phyloP scores from a whole-genome alignment of 2,329 filamentous ascomycete genomes.

The Fusarium protoensiforme region DNA sequence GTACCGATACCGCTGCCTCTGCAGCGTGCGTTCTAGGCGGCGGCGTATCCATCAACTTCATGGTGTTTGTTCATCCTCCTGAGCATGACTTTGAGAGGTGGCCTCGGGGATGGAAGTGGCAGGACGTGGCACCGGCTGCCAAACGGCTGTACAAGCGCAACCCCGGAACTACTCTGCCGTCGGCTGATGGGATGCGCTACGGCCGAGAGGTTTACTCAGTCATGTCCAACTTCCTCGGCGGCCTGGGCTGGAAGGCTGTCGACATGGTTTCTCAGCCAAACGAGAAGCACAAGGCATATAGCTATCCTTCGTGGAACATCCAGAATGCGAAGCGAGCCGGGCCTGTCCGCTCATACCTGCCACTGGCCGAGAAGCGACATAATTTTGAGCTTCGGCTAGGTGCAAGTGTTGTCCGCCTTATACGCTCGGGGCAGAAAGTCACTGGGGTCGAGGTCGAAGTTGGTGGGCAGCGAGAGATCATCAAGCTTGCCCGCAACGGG shows the following conservation, averaged over 20 bases:
- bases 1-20: constrained; percentile 44
- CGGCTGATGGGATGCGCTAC: constrained; percentile 73
- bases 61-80: constrained; percentile 75
- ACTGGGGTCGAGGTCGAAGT: constrained; percentile 73
- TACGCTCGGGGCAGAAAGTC: constrained; percentile 69
- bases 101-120: constrained; percentile 73
- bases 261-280: constrained; percentile 68
- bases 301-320: constrained; percentile 76
- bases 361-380: constrained; percentile 64
- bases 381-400: constrained; percentile 75
- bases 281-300: constrained; percentile 73
- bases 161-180: constrained; percentile 66
- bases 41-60: constrained; percentile 73
- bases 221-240: constrained; percentile 66
- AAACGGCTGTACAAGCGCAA: constrained; percentile 68
- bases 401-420: constrained; percentile 71
- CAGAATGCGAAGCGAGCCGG: constrained; percentile 72
- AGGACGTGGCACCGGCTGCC: constrained; percentile 67
- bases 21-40: constrained; percentile 75
- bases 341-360: constrained; percentile 77
- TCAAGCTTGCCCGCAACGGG: constrained; percentile 69
- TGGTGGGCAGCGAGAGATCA: constrained; percentile 61
- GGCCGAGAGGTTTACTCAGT: constrained; percentile 73
- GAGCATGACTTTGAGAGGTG: constrained; percentile 76
- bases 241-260: constrained; percentile 72